Evolutionary conservation across 208 protist genomes (phyloP), one percentile per base, ranked within the genome.

Genomic region (Crithidia thermophila): DNA sequence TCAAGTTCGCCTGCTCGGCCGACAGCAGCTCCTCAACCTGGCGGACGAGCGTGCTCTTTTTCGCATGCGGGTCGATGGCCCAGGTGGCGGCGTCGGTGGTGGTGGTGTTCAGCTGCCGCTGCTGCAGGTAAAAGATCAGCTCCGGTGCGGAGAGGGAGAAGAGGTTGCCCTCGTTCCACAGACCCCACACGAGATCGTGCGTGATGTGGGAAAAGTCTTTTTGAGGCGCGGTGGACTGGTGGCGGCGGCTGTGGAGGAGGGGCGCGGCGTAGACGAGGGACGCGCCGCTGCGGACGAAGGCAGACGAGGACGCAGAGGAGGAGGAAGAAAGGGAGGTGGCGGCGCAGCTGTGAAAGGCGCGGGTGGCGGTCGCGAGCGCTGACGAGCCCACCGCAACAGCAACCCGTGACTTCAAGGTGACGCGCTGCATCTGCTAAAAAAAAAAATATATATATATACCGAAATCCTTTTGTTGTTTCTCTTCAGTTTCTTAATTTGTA

Each of bases 101-200:
- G 3, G 61, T 18, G 3, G 49, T n/a, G 27, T 36, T 77, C n/a
- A 37, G 23, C 74, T 84, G 86, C 52, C 93, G 73, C 60, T 80
- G 73, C 46, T 72, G 63, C 16, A 97, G 62, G 56, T 91, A 97
- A 63, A 78, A 89, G 25, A 61, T 52, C 2, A 97, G 84, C 79
- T 97, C 88, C 13, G 75, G 74, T 21, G 81, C 75, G 14, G 91
- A 94, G 49, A 97, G 85, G 23, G 89, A 97, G 67, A 95, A 97
- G 66, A 97, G 82, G 74, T 97, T 97, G 40, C 91, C 91, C 58
- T 97, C 91, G 63, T 97, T 97, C 91, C 91, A 97, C 50, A 97
- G 74, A 3, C 87, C 84, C 91, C 91, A 97, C 23, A 97, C 84
- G 16, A 90, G 82, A 49, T 87, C 87, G 37, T 81, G 82, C 5